Conservation (phyloP, 2,329 filamentous ascomycete genomes). For the Aphanoascus verrucosus region DNA sequence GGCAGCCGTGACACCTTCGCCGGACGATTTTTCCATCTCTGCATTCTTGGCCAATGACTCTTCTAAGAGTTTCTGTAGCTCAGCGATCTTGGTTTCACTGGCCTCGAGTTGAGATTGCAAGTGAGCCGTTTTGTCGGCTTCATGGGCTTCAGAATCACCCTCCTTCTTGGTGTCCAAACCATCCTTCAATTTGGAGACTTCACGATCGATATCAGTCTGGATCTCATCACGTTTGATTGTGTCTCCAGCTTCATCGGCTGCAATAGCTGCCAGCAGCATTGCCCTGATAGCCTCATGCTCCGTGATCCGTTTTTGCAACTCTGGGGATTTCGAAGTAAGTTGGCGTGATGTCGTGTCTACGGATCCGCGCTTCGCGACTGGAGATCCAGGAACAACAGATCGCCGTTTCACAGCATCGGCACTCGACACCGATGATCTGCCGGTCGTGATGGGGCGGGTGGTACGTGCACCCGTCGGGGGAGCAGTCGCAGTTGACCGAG, state of each 20-base stretch:
- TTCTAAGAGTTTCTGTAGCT: conserved; percentile 15
- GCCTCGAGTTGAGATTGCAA: conserved; percentile 16
- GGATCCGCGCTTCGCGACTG: conserved; percentile 10
- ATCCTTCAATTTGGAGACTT: conserved; percentile 20
- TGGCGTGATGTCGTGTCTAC: neutral
- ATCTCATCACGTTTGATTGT: conserved; percentile 19
- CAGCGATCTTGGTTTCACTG: conserved; percentile 17
- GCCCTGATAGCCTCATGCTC: conserved; percentile 23
- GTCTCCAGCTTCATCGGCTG: conserved; percentile 21
- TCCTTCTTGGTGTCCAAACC: conserved; percentile 18
- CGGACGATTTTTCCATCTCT: conserved; percentile 10
- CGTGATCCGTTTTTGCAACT: conserved; percentile 22
- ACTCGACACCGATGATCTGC: conserved; percentile 9
- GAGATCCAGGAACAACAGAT: conserved; percentile 2
- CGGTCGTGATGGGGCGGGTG: conserved; percentile 9
- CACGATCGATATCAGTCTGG: conserved; percentile 18
- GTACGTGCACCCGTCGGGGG: conserved; percentile 17
- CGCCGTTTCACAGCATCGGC: conserved; percentile 11
- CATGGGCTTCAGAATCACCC: conserved; percentile 11
- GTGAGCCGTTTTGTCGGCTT: conserved; percentile 14
- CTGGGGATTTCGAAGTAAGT: conserved; percentile 20
- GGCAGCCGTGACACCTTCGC: conserved; percentile 11
- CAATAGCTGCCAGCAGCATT: conserved; percentile 24
- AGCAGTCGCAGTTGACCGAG: conserved; percentile 18
- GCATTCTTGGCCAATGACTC: conserved; percentile 13